Conservation (phyloP, 2,329 filamentous ascomycete genomes). For the Beauveria sp. region DNA sequence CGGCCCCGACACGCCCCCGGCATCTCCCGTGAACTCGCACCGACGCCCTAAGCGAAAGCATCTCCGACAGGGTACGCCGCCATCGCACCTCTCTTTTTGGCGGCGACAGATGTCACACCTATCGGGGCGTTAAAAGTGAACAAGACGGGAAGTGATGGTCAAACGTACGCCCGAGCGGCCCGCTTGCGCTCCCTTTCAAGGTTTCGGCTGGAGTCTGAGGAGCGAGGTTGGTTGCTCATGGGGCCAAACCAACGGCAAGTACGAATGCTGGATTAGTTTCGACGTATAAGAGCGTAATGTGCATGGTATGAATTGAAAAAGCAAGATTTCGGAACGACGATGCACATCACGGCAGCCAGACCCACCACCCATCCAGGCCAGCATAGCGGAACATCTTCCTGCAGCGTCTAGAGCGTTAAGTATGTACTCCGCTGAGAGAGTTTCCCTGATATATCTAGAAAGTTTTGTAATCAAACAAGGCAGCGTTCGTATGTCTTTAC, state of each 20-base stretch:
- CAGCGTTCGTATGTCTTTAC: too few relatives aligned
- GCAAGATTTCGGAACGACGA: background rate
- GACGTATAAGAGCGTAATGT: background rate
- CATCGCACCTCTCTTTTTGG: conserved; percentile 50
- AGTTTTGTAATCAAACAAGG: too few relatives aligned
- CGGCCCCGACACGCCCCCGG: conserved; percentile 13
- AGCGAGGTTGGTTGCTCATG: conserved; percentile 13
- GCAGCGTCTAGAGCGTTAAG: too few relatives aligned
- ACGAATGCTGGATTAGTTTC: background rate
- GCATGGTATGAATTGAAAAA: background rate
- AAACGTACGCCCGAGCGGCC: conserved; percentile 20
- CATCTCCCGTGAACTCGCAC: conserved; percentile 35
- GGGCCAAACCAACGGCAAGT: background rate
- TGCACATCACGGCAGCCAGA: background rate
- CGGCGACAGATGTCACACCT: conserved; percentile 48
- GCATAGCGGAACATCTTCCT: background rate
- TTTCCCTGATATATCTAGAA: background rate
- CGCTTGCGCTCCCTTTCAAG: conserved; percentile 22
- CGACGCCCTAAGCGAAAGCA: conserved; percentile 43
- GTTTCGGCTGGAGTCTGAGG: conserved; percentile 16
- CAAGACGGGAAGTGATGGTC: background rate
- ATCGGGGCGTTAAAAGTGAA: conserved; percentile 1
- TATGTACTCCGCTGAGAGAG: background rate
- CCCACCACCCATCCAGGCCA: background rate
- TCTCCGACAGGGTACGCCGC: conserved; percentile 44